A percentile compares a stretch with the other conserved stretches of the same genome.
phyloP scores from a whole-genome alignment of 441 rosid species.

The Gossypium gossypioides region DNA sequence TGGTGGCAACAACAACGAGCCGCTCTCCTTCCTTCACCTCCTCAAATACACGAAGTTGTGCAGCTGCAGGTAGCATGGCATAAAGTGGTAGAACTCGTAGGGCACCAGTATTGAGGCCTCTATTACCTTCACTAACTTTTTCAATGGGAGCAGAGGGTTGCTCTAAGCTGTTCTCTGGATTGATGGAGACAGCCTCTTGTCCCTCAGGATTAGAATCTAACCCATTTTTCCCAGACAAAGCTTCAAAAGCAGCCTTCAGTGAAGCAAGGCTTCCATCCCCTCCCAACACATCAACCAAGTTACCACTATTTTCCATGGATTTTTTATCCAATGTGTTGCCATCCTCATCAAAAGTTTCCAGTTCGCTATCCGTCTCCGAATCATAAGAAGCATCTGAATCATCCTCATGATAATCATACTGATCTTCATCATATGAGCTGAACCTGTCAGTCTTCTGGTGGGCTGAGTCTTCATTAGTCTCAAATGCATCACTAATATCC shows the following conservation, averaged over 20 bases:
- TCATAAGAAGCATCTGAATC: constrained; percentile 41
- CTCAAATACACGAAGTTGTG: constrained; percentile 76
- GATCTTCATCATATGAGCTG: constrained; percentile 47
- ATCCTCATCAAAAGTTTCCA: constrained; percentile 40
- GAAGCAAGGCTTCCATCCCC: constrained; percentile 43
- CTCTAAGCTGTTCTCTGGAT: constrained; percentile 21
- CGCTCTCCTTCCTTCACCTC: constrained; percentile 71
- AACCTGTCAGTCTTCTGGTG: constrained; percentile 40
- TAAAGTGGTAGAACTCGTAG: constrained; percentile 76
- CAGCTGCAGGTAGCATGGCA: constrained; percentile 84
- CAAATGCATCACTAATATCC: constrained; percentile 72
- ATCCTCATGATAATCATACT: constrained; percentile 28
- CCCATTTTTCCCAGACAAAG: constrained; percentile 37
- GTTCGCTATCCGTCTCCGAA: constrained; percentile 57
- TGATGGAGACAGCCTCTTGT: constrained; percentile 6
- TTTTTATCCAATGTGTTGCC: constrained; percentile 20
- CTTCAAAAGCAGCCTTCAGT: constrained; percentile 65
- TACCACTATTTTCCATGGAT: constrained; percentile 24
- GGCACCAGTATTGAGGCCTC: constrained; percentile 20
- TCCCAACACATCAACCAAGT: constrained; percentile 24
- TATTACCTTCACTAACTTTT: constrained; percentile 24
- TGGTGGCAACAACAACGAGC: constrained; percentile 80
- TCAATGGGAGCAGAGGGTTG: constrained; percentile 13
- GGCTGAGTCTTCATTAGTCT: constrained; percentile 24
- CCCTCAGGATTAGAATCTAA: constrained; percentile 20